Evolutionary conservation across 2,329 filamentous ascomycete species (phyloP).

Genomic region (Penicillium sp.): DNA sequence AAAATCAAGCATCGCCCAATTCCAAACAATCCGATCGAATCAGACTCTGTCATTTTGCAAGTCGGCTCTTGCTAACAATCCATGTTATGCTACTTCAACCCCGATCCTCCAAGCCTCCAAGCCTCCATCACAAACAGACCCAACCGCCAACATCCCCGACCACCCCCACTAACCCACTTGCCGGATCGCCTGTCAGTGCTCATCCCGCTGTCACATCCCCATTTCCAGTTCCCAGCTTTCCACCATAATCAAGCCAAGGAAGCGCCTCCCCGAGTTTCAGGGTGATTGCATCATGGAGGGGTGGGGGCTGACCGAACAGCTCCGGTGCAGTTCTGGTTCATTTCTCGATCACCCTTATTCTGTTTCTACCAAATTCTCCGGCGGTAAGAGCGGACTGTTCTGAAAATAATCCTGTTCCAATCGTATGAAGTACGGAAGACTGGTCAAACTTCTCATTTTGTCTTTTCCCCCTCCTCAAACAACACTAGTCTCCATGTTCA

Average conservation of each 20-base stretch:
- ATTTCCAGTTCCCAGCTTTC: background rate
- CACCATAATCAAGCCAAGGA: conserved; percentile 1
- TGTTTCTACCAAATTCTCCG: background rate
- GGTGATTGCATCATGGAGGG: conserved; percentile 23
- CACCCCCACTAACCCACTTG: conserved; percentile 10
- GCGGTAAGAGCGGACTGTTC: conserved; percentile 19
- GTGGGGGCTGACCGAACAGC: conserved; percentile 17
- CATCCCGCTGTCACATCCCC: conserved; percentile 28
- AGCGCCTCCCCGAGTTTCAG: conserved; percentile 28
- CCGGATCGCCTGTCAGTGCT: conserved; percentile 16
- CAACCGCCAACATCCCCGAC: conserved; percentile 4
- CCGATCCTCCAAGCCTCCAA: background rate
- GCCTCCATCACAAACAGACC: background rate
- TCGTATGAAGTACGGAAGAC: background rate
- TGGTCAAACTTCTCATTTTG: background rate
- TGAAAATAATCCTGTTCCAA: conserved; percentile 6
- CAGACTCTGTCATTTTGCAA: background rate
- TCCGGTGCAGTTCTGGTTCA: conserved; percentile 14
- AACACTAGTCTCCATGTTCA: background rate
- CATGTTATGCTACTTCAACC: background rate
- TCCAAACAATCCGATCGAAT: background rate
- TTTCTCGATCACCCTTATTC: conserved; percentile 3
- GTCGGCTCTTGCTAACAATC: background rate
- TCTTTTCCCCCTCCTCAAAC: background rate
- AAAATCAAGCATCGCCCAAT: background rate